These are phyloP conservation scores for Penicillium argentinense DNA, from an alignment of 495 filamentous ascomycete species.

Conservation along the genomic window DNA sequence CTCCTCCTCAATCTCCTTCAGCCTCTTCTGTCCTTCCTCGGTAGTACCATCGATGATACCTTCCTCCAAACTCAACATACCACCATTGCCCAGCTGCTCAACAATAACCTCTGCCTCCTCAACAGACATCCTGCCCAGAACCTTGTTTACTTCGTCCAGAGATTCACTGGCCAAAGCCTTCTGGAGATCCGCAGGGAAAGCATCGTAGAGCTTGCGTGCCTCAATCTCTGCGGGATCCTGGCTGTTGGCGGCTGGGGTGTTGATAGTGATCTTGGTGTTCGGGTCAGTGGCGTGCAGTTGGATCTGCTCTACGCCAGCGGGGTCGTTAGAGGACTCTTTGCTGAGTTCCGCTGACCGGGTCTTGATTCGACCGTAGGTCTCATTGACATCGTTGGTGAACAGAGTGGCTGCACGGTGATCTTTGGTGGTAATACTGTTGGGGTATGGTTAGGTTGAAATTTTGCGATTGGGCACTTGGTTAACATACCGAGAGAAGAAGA, in stretches of 20 bases:
- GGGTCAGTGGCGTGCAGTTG: slow-evolving; percentile 96
- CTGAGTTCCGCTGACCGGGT: slow-evolving; percentile 74
- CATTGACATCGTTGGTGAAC: slow-evolving; percentile 88
- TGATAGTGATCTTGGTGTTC: slow-evolving; percentile 88
- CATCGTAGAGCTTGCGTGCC: slow-evolving; percentile 75
- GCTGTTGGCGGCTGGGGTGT: slow-evolving; percentile 60
- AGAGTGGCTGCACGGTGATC: slow-evolving; percentile 89
- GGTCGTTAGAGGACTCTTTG: slow-evolving; percentile 61
- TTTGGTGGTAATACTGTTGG: slow-evolving; percentile 81
- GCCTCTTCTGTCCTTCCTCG: slow-evolving; percentile 76
- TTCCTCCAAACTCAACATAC: slow-evolving; percentile 88
- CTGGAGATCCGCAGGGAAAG: slow-evolving; percentile 77
- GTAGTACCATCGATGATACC: slow-evolving; percentile 96
- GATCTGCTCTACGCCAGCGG: slow-evolving; percentile 88
- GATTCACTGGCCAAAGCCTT: slow-evolving; percentile 80
- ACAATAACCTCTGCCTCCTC: slow-evolving; percentile 92
- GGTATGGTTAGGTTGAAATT: slow-evolving; percentile 14
- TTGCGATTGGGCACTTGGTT: neutral
- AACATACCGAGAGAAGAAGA: slow-evolving; percentile 86
- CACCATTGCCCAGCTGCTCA: slow-evolving; percentile 77
- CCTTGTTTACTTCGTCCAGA: slow-evolving; percentile 93
- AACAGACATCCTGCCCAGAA: slow-evolving; percentile 88
- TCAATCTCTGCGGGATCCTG: slow-evolving; percentile 63
- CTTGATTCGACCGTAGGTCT: slow-evolving; percentile 80
- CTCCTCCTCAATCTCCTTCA: slow-evolving; percentile 75